Conservation (phyloP, 2,329 filamentous ascomycete species). For the Aureobasidium musti region DNA sequence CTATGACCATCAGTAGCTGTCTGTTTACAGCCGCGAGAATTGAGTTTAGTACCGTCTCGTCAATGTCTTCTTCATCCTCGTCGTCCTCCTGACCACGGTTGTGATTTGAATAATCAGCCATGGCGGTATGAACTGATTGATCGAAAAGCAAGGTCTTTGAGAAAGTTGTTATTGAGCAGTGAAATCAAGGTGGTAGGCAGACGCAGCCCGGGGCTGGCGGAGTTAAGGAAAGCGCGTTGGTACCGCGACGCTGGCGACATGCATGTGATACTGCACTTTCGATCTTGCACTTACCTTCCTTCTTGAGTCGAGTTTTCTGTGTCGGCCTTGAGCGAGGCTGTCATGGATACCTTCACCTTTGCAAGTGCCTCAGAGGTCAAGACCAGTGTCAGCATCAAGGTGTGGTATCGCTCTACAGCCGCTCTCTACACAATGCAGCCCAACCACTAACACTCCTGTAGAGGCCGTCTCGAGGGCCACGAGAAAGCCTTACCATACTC, state of each 20-base stretch:
- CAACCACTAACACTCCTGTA: conserved; percentile 42
- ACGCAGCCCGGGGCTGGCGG: not conserved
- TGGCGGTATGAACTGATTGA: not conserved
- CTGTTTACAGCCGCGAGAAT: not conserved
- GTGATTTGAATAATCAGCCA: conserved; percentile 35
- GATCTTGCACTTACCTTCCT: not conserved
- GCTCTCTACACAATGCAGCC: conserved; percentile 33
- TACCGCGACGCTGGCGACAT: conserved; percentile 3
- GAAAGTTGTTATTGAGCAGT: not conserved
- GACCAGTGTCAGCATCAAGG: conserved; percentile 65
- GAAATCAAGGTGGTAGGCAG: not conserved
- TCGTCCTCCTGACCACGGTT: conserved; percentile 53
- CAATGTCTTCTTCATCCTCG: conserved; percentile 68
- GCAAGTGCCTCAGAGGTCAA: conserved; percentile 83
- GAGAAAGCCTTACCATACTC: conserved; percentile 75
- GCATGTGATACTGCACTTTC: conserved; percentile 12
- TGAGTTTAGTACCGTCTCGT: conserved; percentile 58
- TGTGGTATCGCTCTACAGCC: conserved; percentile 47
- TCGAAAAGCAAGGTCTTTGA: not conserved
- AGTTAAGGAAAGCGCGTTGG: not conserved
- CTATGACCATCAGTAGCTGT: conserved; percentile 19
- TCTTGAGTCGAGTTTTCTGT: not conserved
- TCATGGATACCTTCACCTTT: conserved; percentile 95
- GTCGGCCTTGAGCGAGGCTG: not conserved
- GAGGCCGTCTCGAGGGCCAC: conserved; percentile 74